A percentile compares a stretch with the other conserved stretches of the same genome.
These are phyloP conservation scores for Solanum hybrid DNA, from an alignment of 305 asterid species.

Conservation along the genomic window DNA sequence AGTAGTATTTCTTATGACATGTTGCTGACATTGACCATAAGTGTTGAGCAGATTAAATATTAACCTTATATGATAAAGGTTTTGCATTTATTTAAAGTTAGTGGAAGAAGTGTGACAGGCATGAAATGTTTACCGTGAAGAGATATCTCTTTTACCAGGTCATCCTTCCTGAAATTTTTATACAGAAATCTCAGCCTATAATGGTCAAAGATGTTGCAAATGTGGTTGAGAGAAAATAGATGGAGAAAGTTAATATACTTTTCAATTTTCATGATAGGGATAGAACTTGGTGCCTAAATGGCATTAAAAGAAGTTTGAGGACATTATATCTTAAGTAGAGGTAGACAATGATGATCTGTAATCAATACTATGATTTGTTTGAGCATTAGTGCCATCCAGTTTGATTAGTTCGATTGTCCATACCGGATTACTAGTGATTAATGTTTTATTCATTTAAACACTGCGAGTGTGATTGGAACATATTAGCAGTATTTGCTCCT, in stretches of 20 bases:
- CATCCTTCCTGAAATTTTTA: not conserved
- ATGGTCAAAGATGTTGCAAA: not conserved
- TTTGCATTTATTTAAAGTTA: not conserved
- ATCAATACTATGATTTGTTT: not conserved
- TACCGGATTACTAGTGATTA: not conserved
- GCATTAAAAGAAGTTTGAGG: not conserved
- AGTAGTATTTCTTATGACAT: not conserved
- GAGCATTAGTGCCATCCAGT: not conserved
- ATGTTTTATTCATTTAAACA: not conserved
- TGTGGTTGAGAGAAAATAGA: not conserved
- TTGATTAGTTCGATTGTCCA: not conserved
- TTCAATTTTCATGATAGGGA: not conserved
- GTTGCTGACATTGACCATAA: not conserved
- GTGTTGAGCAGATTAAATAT: not conserved
- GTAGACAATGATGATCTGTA: not conserved
- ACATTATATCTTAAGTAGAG: not conserved
- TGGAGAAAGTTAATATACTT: not conserved
- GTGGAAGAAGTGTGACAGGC: not conserved
- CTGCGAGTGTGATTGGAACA: not conserved
- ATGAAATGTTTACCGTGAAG: not conserved
- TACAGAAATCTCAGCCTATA: not conserved
- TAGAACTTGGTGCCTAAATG: not conserved
- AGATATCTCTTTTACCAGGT: not conserved
- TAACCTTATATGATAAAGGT: not conserved
- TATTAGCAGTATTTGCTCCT: not conserved